These are phyloP conservation scores for Buxus sempervirens DNA, from an alignment of 164 flowering plant species.

Conservation along the genomic window DNA sequence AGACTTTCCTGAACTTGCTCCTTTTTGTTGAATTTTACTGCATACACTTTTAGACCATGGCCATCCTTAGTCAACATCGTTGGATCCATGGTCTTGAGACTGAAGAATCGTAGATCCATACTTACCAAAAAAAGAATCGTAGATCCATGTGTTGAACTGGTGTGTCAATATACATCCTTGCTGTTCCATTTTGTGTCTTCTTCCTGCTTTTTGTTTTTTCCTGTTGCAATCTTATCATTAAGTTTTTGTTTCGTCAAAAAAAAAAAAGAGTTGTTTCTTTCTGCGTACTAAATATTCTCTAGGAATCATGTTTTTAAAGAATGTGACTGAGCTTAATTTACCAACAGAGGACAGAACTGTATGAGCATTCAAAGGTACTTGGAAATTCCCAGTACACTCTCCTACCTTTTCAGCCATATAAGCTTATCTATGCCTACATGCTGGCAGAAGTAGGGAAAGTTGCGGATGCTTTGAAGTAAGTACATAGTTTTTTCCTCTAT, in stretches of 20 bases:
- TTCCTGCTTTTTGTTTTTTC: not conserved
- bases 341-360: slow-evolving; percentile 94
- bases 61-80: not conserved
- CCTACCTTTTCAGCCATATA: slow-evolving; percentile 82
- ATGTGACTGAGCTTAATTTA: slow-evolving; percentile 10
- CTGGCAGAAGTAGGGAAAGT: slow-evolving; percentile 93
- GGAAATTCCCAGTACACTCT: slow-evolving; percentile 78
- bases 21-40: not conserved
- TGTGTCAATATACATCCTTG: not conserved
- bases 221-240: not conserved
- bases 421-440: slow-evolving; percentile 84
- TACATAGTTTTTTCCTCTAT: not conserved
- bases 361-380: slow-evolving; percentile 82
- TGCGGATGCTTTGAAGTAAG: slow-evolving; percentile 83
- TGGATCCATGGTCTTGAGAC: not conserved
- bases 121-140: too few relatives aligned
- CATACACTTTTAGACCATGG: not conserved
- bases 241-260: not conserved
- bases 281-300: not conserved
- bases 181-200: not conserved
- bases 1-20: not conserved
- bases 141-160: not conserved
- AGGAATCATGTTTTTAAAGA: not conserved
- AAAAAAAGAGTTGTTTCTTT: not conserved
- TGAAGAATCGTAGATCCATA: not conserved